Evolutionary conservation across 768 basidiomycete species (phyloP), one percentile per base, ranked within the genome.

Genomic region (Pisolithus orientalis): DNA sequence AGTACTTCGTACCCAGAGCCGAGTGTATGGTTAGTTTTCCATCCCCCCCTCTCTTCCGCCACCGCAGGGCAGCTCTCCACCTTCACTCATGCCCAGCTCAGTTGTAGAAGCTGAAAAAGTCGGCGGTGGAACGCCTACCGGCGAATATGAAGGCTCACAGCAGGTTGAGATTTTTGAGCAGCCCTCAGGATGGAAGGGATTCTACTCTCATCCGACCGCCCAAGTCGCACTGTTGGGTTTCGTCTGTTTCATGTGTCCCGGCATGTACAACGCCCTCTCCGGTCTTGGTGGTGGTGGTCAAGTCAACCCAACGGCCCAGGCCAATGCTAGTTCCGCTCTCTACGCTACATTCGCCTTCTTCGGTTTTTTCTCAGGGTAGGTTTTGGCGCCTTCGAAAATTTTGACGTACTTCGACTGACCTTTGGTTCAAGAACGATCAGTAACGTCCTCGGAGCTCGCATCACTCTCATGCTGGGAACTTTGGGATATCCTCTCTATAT

Each of bases 231-330:
- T 90, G 66, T 72, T 89, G 16, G 88, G 85, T 39, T 74, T 89
- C 44, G 80, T 89, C 25, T 66, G 60, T 54, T 82, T 82, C 62
- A 79, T 82, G 80, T 57, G 72, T 52, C 70, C 70, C 65, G 88
- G 89, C 53, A 77, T 90, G 52, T 90, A 87, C 70, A 92, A 90
- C 61, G 82, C 88, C 0, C 71, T 90, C 60, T 85, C 80, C 51
- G 88, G 90, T 32, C 75, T 94, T 43, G 90, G 91, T 4, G 89
- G 78, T 42, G 89, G 87, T 40, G 90, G 90, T 0, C 85, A 87
- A 66, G 62, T 88, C 40, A 82, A 87, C 59, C 49, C 77, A 4
- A 74, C 71, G 2, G 85, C 80, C 8, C 78, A 76, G 61, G 83
- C 87, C 9, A 87, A 90, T 59, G 76, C 85, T 3, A 88, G 80